Conservation (phyloP, 805 yeast genomes). For the Metschnikowia chrysomelidarum region DNA sequence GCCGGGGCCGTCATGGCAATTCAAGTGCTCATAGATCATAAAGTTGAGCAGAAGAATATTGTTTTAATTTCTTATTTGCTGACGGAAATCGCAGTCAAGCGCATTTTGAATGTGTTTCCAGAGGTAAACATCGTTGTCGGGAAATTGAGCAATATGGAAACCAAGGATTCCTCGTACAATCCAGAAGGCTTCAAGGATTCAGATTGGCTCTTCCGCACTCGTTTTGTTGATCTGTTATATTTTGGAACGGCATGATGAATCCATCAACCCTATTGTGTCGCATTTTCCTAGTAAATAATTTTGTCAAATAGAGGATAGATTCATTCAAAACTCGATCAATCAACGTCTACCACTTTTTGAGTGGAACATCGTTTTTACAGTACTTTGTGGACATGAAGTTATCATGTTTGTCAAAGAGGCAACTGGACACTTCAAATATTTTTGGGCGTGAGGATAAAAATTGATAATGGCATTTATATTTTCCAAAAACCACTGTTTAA, state of each 20-base stretch:
- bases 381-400: too few relatives aligned
- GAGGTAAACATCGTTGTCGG: conserved; percentile 69
- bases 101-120: conserved; percentile 75
- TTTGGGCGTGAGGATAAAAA: too few relatives aligned
- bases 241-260: conserved; percentile 66
- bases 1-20: conserved; percentile 95
- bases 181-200: conserved; percentile 43
- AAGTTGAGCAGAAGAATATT: conserved; percentile 58
- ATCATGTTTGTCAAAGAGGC: too few relatives aligned
- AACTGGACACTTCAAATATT: too few relatives aligned
- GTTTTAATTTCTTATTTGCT: conserved; percentile 69
- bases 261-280: too few relatives aligned
- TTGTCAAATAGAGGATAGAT: too few relatives aligned
- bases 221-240: conserved; percentile 74
- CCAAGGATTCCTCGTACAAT: conserved; percentile 24
- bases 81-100: conserved; percentile 73
- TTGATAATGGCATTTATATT: too few relatives aligned
- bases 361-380: too few relatives aligned
- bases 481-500: too few relatives aligned
- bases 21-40: conserved; percentile 82
- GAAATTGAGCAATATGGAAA: conserved; percentile 46
- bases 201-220: conserved; percentile 59
- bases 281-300: too few relatives aligned
- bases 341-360: too few relatives aligned
- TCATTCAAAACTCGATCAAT: too few relatives aligned